Conservation (phyloP, 2,329 filamentous ascomycete species). For the Sarocladium kiliense region DNA sequence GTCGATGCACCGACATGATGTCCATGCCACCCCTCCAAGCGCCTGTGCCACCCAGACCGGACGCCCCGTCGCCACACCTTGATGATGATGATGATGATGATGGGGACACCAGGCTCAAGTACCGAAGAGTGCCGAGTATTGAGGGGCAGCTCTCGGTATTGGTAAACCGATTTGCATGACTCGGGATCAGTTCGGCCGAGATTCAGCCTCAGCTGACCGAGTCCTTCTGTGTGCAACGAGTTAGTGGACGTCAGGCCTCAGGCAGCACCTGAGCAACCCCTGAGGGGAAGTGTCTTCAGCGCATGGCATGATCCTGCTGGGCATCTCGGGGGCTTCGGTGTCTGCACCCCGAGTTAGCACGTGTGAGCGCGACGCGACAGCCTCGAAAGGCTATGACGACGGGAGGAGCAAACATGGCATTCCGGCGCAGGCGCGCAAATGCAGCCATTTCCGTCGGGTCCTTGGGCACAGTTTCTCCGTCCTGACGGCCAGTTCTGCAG, state of each 20-base stretch:
- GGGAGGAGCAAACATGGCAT: background rate
- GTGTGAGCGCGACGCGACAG: slow-evolving; percentile 3
- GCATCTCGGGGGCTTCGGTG: background rate
- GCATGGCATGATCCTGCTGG: no score
- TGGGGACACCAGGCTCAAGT: background rate
- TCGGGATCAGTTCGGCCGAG: background rate
- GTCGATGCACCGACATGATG: background rate
- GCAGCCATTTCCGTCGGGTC: background rate
- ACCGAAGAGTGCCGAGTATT: slow-evolving; percentile 1
- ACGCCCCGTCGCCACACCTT: slow-evolving; percentile 4
- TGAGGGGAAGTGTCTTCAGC: no score
- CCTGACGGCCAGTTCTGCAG: background rate
- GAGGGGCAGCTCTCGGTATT: background rate
- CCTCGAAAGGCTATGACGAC: slow-evolving; percentile 4
- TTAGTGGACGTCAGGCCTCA: no score
- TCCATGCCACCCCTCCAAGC: background rate
- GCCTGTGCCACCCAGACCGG: background rate
- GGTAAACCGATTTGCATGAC: background rate
- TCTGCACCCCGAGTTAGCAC: background rate
- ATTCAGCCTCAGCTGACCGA: no score
- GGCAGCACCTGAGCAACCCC: no score
- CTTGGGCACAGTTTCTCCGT: background rate
- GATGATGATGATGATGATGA: background rate
- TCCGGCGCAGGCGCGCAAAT: background rate
- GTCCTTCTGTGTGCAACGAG: no score